These are phyloP conservation scores for Pseudogymnoascus destructans DNA, from an alignment of 2,329 filamentous ascomycete genomes.

Conservation along the genomic window DNA sequence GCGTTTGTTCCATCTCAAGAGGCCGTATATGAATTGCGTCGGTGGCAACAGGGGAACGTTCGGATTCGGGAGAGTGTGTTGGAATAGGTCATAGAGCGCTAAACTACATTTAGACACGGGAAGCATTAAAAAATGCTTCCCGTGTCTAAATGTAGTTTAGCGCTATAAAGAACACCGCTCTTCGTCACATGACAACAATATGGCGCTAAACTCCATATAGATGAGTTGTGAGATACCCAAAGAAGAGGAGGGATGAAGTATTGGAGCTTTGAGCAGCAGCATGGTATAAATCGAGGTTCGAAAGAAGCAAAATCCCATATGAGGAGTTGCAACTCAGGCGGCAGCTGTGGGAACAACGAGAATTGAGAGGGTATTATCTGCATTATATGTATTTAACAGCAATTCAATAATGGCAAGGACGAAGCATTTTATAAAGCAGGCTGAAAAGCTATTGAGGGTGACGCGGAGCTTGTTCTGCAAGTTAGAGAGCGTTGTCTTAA, in stretches of 20 bases:
- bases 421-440: neutral
- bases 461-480: neutral
- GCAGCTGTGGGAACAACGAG: neutral
- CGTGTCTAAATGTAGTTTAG: no score
- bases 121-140: no score
- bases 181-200: no score
- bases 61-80: no score
- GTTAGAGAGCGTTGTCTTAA: neutral
- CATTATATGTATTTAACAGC: neutral
- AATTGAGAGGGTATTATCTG: neutral
- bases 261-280: neutral
- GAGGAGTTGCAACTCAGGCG: neutral
- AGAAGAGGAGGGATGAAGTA: neutral
- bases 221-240: neutral
- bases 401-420: neutral
- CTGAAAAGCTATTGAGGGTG: neutral
- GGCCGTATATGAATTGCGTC: no score
- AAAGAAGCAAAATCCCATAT: neutral
- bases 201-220: no score
- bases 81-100: no score
- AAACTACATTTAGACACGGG: no score
- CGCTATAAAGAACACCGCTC: no score
- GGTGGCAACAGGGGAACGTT: no score
- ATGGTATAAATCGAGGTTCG: neutral
- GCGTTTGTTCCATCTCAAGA: no score